phyloP scores from a whole-genome alignment of 2,329 filamentous ascomycete species.

The Huntiella moniliformis region DNA sequence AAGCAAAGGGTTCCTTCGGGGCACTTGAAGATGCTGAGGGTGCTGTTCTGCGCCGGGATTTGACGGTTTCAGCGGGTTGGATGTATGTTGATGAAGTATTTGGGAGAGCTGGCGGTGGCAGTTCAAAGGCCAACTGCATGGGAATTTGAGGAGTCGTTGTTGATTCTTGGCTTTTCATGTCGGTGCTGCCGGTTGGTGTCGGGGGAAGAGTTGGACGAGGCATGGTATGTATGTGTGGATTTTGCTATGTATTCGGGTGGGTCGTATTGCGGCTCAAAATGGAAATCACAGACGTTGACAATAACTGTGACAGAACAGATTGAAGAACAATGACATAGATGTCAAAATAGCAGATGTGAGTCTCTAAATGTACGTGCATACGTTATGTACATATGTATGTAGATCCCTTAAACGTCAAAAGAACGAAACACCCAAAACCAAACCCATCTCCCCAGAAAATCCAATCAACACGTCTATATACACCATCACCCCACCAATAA shows the following conservation, averaged over 20 bases:
- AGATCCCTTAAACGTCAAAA: neutral
- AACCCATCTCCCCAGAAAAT: too few species aligned
- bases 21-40: constrained; percentile 23
- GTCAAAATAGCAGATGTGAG: neutral
- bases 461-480: too few species aligned
- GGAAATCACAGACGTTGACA: too few species aligned
- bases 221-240: constrained; percentile 26
- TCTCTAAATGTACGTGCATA: neutral
- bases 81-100: constrained; percentile 20
- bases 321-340: neutral
- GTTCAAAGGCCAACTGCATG: constrained; percentile 50
- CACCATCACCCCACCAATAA: too few species aligned
- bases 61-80: constrained; percentile 32
- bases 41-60: constrained; percentile 33
- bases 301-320: neutral
- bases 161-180: constrained; percentile 56
- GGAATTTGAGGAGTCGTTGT: constrained; percentile 34
- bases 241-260: neutral
- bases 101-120: constrained; percentile 56
- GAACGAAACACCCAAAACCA: too few species aligned
- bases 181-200: constrained; percentile 63
- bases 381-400: neutral
- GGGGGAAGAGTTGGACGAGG: constrained; percentile 47
- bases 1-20: constrained; percentile 46
- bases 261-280: neutral